phyloP scores from a whole-genome alignment of 371 early-diverging fungal genomes.

The Syncephalastrum sp. region DNA sequence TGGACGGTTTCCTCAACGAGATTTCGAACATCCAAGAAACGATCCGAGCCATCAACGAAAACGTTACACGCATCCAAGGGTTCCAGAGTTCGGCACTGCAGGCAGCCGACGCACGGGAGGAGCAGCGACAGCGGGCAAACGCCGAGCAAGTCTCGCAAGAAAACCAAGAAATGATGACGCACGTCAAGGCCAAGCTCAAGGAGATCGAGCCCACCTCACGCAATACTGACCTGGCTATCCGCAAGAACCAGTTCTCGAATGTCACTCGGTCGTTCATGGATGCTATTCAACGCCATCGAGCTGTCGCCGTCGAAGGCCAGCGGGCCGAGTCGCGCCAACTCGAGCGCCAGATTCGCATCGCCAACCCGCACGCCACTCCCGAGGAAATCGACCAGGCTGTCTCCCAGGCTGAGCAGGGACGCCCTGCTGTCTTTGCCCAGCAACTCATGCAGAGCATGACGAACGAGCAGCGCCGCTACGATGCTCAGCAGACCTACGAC shows the following conservation, averaged over 20 bases:
- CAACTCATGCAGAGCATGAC: constrained; percentile 41
- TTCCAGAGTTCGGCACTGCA: constrained; percentile 39
- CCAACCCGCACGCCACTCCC: constrained; percentile 46
- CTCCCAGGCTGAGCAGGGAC: constrained; percentile 40
- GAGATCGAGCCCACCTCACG: constrained; percentile 43
- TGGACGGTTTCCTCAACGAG: constrained; percentile 39
- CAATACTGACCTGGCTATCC: constrained; percentile 43
- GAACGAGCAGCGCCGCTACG: constrained; percentile 38
- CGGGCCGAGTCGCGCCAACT: constrained; percentile 38
- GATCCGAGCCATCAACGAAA: constrained; percentile 38
- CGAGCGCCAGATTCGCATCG: constrained; percentile 50
- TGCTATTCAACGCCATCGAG: constrained; percentile 40
- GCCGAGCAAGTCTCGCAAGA: constrained; percentile 31
- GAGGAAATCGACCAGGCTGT: constrained; percentile 48
- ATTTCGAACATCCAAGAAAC: constrained; percentile 40
- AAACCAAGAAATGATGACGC: constrained; percentile 39
- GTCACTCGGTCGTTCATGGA: constrained; percentile 47
- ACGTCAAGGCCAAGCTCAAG: constrained; percentile 43
- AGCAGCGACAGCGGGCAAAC: constrained; percentile 20
- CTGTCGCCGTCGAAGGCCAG: constrained; percentile 43
- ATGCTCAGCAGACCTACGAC: constrained; percentile 43
- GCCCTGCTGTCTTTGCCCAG: constrained; percentile 47
- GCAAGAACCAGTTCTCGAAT: constrained; percentile 45
- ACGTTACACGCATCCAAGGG: constrained; percentile 31
- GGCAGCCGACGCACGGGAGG: constrained; percentile 40